Evolutionary conservation across 768 basidiomycete genomes (phyloP), one percentile per base, ranked within the genome.

Genomic region (Multifurca ochricompacta): DNA sequence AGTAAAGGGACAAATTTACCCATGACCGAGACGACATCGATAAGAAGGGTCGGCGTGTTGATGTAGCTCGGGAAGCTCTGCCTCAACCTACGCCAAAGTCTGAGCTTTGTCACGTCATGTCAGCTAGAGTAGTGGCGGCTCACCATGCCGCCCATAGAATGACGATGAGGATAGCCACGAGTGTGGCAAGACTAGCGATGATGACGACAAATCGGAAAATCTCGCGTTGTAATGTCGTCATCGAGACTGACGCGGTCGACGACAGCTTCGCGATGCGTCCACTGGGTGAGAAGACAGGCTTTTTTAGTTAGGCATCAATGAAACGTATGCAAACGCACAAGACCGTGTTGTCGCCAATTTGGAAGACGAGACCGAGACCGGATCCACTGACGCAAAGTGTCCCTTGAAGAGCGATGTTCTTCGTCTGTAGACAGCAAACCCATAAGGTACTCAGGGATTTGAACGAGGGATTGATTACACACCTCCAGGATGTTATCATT

Each of bases 341-440:
- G 44, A 79, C 72, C 13, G 78, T 77, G 36, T 64, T 68, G 56
- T 79, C 77, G 7, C 78, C 78, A 2, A 73, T 74, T 36, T 73
- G 74, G 50, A 79, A 70, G 36, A 75, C 74, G 35, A 79, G 60
- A 1, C 78, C 78, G 1, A 67, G 49, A 9, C 77, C 77, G n/a
- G 70, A 74, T 28, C 77, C 77, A 53, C 66, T 72, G n/a, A 74
- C 70, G 53, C 77, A 77, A 42, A 76, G 74, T 3, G 78, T 78
- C 11, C 77, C 77, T 59, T 81, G 78, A 3, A 85, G 68, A 8
- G 77, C 81, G 48, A 83, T 75, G 64, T 83, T 83, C 56, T 76
- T 77, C 5, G 80, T 75, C 70, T 77, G 64, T 36, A 63, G 57
- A 18, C 63, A 71, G 44, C 32, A 63, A n/a, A n/a, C n/a, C n/a